Percentiles rank a stretch among this genome's conserved stretches.
phyloP scores from a whole-genome alignment of 2,329 filamentous ascomycete species.

The Xylariomycetidae sp. region DNA sequence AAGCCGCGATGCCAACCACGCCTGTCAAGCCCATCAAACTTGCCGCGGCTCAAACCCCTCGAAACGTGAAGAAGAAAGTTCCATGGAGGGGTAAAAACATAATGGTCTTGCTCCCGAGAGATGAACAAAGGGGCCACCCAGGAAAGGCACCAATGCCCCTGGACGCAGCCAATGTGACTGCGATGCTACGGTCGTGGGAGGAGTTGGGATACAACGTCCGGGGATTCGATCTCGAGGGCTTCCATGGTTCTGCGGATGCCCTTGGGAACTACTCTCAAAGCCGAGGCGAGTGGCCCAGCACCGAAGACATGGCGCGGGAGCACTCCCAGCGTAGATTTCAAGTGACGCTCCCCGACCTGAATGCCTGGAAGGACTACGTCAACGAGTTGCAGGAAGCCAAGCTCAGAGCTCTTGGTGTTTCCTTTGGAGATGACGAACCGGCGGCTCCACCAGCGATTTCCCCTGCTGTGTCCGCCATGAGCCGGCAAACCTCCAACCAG shows the following conservation, averaged over 20 bases:
- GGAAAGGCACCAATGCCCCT: conserved; percentile 52
- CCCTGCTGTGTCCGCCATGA: conserved; percentile 56
- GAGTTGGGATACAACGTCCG: conserved; percentile 63
- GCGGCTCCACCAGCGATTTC: conserved; percentile 58
- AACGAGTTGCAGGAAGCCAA: conserved; percentile 85
- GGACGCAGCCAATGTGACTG: conserved; percentile 48
- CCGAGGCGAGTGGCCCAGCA: conserved; percentile 62
- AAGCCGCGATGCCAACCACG: conserved; percentile 17
- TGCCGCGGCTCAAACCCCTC: conserved; percentile 43
- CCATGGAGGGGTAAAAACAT: conserved; percentile 73
- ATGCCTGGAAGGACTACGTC: conserved; percentile 72
- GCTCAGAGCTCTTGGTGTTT: conserved; percentile 84
- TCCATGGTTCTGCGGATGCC: conserved; percentile 23
- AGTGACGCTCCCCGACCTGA: conserved; percentile 67
- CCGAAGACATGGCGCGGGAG: conserved; percentile 54
- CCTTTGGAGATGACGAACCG: conserved; percentile 69
- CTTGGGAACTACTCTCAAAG: conserved; percentile 54
- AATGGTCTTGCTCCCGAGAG: conserved; percentile 62
- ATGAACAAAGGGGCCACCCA: conserved; percentile 59
- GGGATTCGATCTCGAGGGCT: conserved; percentile 63
- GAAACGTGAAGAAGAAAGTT: conserved; percentile 66
- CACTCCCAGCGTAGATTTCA: conserved; percentile 47
- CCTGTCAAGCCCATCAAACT: conserved; percentile 29
- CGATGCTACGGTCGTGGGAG: conserved; percentile 63
- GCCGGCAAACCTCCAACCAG: conserved; percentile 66